Conservation (phyloP, 148 eudicot genomes). For the Oxyria digyna region DNA sequence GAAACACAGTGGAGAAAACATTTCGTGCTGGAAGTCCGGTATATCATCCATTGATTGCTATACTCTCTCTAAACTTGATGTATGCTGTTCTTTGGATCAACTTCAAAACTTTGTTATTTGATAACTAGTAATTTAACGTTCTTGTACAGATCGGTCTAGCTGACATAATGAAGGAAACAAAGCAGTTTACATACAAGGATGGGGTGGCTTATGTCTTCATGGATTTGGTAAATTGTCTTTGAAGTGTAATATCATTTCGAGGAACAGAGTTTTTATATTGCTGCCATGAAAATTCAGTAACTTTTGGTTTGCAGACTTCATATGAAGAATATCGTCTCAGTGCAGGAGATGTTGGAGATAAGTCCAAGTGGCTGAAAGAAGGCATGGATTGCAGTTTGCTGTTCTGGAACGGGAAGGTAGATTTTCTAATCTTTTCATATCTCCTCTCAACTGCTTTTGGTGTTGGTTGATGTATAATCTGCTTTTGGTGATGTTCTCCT, state of each 20-base stretch:
- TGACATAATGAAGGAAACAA: constrained; percentile 73
- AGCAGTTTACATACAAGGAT: constrained; percentile 92
- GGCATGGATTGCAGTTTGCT: constrained; percentile 44
- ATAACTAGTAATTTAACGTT: background rate
- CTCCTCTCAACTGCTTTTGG: background rate
- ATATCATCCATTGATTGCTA: constrained; percentile 12
- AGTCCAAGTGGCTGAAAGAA: constrained; percentile 37
- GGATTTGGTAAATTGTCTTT: constrained; percentile 50
- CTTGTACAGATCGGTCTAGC: constrained; percentile 54
- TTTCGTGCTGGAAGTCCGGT: constrained; percentile 94
- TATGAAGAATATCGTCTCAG: constrained; percentile 34
- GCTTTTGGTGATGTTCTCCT: constrained; percentile 15
- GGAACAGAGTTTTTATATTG: background rate
- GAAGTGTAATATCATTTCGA: background rate
- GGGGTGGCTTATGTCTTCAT: constrained; percentile 75
- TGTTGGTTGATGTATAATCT: background rate
- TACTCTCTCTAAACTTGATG: background rate
- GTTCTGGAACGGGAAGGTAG: constrained; percentile 37
- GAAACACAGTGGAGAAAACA: constrained; percentile 88
- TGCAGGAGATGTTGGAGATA: constrained; percentile 33
- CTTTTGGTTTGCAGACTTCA: constrained; percentile 17
- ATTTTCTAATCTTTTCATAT: background rate
- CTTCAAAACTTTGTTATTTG: background rate
- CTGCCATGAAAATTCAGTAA: background rate
- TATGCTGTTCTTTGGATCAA: background rate